These are phyloP conservation scores for Yamadazyma sp. DNA, from an alignment of 805 yeast species.

Conservation along the genomic window DNA sequence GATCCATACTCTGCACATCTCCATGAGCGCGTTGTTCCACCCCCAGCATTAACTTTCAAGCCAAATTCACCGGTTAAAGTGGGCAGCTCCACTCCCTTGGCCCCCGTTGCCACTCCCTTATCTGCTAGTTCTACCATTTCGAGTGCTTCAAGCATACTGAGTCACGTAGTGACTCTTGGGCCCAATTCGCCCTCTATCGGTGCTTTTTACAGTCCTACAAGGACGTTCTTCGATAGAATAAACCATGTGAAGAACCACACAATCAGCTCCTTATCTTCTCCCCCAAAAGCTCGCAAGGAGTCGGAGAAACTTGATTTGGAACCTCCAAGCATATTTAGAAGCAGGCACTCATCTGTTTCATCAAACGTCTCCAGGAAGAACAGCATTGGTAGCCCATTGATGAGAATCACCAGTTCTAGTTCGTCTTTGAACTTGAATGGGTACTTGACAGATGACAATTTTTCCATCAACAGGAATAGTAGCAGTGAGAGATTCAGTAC, in stretches of 20 bases:
- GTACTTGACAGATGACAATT: conserved; percentile 37
- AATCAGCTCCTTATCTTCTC: conserved; percentile 30
- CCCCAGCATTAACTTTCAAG: conserved; percentile 10
- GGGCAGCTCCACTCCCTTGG: conserved; percentile 6
- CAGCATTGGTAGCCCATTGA: conserved; percentile 27
- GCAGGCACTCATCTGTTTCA: conserved; percentile 2
- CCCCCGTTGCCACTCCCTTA: conserved; percentile 11
- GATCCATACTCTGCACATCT: too few relatives aligned
- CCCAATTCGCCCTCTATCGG: conserved; percentile 34
- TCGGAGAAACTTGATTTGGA: conserved; percentile 26
- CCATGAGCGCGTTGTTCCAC: conserved; percentile 8
- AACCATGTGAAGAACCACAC: conserved; percentile 27
- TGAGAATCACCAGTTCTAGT: conserved; percentile 39
- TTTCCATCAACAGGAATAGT: conserved; percentile 3
- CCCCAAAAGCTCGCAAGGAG: conserved; percentile 10
- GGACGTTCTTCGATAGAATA: conserved; percentile 32
- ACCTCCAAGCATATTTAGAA: conserved; percentile 39
- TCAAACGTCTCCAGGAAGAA: conserved; percentile 24
- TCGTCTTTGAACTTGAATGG: conserved; percentile 43
- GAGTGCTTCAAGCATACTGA: conserved; percentile 20
- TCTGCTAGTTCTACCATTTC: conserved; percentile 25
- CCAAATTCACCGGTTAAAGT: conserved; percentile 1
- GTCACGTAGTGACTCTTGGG: conserved; percentile 32
- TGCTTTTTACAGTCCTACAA: conserved; percentile 37
- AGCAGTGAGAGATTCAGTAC: conserved; percentile 1